Base-by-base conservation (phyloP, 2,329 filamentous ascomycete genomes). In the Penicillium sp. region DNA sequence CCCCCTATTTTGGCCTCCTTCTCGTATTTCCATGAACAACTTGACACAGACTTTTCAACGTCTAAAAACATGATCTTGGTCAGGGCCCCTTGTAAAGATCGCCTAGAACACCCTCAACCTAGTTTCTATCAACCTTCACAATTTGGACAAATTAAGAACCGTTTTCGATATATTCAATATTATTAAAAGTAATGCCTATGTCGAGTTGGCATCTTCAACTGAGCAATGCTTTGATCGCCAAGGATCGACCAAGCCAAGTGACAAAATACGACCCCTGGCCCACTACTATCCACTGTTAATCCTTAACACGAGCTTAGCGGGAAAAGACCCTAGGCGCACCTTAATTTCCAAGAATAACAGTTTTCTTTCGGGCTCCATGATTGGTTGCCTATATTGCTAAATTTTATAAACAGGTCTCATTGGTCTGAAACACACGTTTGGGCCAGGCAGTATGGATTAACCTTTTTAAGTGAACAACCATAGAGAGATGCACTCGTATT, bases 221-320 rank as follows among this genome's bases (percentile, higher is more conserved):
- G 29, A 12, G n/a, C 21, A 17, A 25, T 35, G 15, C n/a, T n/a
- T 15, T 6, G 53, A 51, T 56, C 33, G 33, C 15, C 33, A 38
- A 12, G 33, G 53, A 56, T 56, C 54, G 54, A 36, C 54, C 6
- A 41, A 4, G 41, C 54, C 6, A 57, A 56, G 33, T 52, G 27
- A 52, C 33, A 52, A 57, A 52, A 57, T 57, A 57, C 54, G 54
- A 52, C 45, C 35, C 5, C 17, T 39, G 21, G 23, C 38, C 53
- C 53, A 49, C 44, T 19, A 19, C 33, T 35, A 35, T 19, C 47
- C 47, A 55, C 54, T 35, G 31, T 33, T 6, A 1, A 33, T 35
- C 15, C 6, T 39, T 1, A 57, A 57, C 49, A 57, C 54, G 54
- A 57, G 39, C 25, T 29, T 52, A 33, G 54, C 48, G 33, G 48